A percentile compares a stretch with the other conserved stretches of the same genome.
Conservation (phyloP, 345 rosid species). For the Bruguiera parviflora region DNA sequence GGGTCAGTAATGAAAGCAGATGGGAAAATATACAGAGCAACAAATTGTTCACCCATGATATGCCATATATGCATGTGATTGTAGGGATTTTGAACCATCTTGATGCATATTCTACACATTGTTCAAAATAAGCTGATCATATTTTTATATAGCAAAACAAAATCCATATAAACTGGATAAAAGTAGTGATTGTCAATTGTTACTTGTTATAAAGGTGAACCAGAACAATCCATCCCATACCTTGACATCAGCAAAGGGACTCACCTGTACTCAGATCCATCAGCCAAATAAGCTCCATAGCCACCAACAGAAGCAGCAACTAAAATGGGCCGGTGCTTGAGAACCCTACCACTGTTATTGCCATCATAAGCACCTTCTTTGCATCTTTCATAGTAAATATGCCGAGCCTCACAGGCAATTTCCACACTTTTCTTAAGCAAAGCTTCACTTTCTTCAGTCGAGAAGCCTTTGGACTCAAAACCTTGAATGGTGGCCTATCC, state of each 20-base stretch:
- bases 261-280: slow-evolving; percentile 85
- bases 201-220: background rate
- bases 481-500: slow-evolving; percentile 79
- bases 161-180: background rate
- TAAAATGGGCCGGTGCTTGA: slow-evolving; percentile 49
- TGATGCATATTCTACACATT: background rate
- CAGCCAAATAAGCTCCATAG: slow-evolving; percentile 86
- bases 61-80: background rate
- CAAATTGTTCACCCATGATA: background rate
- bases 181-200: background rate
- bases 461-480: slow-evolving; percentile 65
- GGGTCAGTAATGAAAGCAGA: background rate
- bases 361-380: slow-evolving; percentile 24
- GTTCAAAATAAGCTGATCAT: slow-evolving; percentile 1
- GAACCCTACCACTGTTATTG: slow-evolving; percentile 31
- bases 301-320: slow-evolving; percentile 85
- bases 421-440: slow-evolving; percentile 64
- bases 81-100: background rate
- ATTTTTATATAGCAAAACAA: background rate
- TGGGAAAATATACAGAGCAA: background rate
- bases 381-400: slow-evolving; percentile 47
- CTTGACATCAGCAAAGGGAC: background rate
- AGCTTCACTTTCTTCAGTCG: slow-evolving; percentile 50
- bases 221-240: background rate
- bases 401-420: slow-evolving; percentile 66